Evolutionary conservation across 2,329 filamentous ascomycete genomes (phyloP), one percentile per base, ranked within the genome.

Genomic region (Fusarium begoniae): DNA sequence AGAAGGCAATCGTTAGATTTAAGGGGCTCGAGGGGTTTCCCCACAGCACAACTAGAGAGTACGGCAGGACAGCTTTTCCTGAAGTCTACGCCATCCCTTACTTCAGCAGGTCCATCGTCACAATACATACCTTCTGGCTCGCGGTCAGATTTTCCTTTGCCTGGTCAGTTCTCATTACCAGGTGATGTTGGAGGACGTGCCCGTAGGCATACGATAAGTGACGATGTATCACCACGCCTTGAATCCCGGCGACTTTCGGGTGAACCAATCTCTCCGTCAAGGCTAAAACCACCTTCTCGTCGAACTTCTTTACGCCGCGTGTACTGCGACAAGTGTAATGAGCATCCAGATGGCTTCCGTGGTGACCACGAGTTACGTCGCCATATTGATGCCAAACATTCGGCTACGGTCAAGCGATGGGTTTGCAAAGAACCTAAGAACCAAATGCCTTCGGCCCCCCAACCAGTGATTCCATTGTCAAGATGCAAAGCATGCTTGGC

Each of bases 281-380:
- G 78, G 37, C 80, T 80, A 41, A 80, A 78, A 26, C 81, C 85
- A 3, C 82, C 86, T 2, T 88, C 88, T 64, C 87, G 88, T 67
- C 83, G 87, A 32, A 85, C 86, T 28, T 89, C 90, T 30, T 88
- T 94, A 58, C 89, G 90, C 30, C 93, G 94, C 75, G 92, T 95
- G 56, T 91, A 90, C 79, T 98, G 95, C 82, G 85, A 87, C 24
- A 89, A 92, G 76, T 98, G 95, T 84, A 91, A 92, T 74, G 93
- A 94, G 77, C 91, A 96, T 69, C 93, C 93, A 6, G 92, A 95
- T 69, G 95, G 95, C 10, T 98, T 98, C 81, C 92, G 95, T 51
- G 95, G 95, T 66, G 94, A 97, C 63, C 95, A 98, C 81, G 95
- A 98, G 81, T 86, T 95, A 55, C 87, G 92, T 63, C 88, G 93